These are phyloP conservation scores for Prototheca wickerhamii DNA, from an alignment of 163 green algal genomes.

Conservation along the genomic window DNA sequence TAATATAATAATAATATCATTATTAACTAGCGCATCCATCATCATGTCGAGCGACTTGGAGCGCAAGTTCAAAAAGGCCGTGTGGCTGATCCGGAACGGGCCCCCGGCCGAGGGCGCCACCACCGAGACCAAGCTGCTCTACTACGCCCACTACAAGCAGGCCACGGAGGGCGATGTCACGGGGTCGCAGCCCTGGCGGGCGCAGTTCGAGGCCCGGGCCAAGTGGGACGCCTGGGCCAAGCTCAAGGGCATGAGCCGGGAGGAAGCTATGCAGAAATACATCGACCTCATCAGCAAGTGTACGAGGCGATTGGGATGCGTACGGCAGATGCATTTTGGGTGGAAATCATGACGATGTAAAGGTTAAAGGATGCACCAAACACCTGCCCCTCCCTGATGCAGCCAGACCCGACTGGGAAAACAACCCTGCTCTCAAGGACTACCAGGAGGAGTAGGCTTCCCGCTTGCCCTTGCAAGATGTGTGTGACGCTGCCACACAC, in stretches of 20 bases:
- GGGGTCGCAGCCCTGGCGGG: slow-evolving; percentile 39
- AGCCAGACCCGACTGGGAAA: slow-evolving; percentile 49
- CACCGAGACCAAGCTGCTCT: slow-evolving; percentile 56
- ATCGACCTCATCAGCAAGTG: slow-evolving; percentile 45
- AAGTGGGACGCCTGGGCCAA: slow-evolving; percentile 68
- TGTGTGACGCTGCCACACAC: no score
- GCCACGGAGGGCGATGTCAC: slow-evolving; percentile 60
- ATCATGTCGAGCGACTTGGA: slow-evolving; percentile 31
- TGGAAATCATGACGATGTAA: neutral
- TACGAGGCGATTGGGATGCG: neutral
- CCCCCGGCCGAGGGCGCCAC: slow-evolving; percentile 31
- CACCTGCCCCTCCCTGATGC: neutral
- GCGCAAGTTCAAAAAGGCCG: slow-evolving; percentile 52
- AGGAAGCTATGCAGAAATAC: slow-evolving; percentile 66
- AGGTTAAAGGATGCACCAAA: neutral
- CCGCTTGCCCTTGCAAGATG: no score
- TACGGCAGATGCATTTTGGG: neutral
- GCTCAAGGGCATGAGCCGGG: slow-evolving; percentile 59
- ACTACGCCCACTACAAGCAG: slow-evolving; percentile 66
- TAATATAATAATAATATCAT: neutral
- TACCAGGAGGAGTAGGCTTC: no score
- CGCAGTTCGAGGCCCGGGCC: slow-evolving; percentile 52
- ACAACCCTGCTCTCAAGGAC: slow-evolving; percentile 37
- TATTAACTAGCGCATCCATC: neutral
- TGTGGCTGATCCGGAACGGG: slow-evolving; percentile 58